Evolutionary conservation across 441 rosid species (phyloP), one percentile per base, ranked within the genome.

Genomic region (Populus hybrid): DNA sequence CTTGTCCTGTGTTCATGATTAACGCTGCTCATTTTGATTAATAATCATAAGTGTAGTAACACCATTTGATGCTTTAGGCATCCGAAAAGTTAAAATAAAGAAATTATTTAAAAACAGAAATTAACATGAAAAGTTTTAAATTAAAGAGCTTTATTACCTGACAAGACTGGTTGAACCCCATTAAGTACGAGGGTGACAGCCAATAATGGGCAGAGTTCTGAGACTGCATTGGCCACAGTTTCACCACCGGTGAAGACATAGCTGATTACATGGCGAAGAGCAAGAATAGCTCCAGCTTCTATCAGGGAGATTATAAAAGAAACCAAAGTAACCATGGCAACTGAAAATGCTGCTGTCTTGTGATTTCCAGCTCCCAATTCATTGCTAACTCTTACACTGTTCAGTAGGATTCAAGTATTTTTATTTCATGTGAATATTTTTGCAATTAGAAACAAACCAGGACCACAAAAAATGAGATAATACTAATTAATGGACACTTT

Each of bases 111-210:
- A 29, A 11, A 8, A 26, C 6, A 26, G 2, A 2, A 26, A 66
- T 10, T 64, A 20, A 20, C 10, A 11, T 24, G 36, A 0, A 40
- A 40, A 16, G 21, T 16, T 26, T 21, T 36, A 7, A 24, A 12
- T 26, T 26, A 40, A 59, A 3, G 10, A 21, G 26, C 38, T 2
- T 21, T 8, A 68, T 69, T 84, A 90, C 93, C 93, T 2, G 89
- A 88, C 45, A 90, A 70, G 24, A 90, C 93, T 0, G 90, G 93
- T 69, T 90, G 93, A 40, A 90, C 68, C 1, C 92, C 93, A 18
- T 87, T 87, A 63, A 90, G 89, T 11, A 90, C 10, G 45, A 90
- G 86, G 50, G 88, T 80, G 68, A 84, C 38, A 18, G 89, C 90
- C 74, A 90, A 71, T 29, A 75, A 74, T 0, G 93, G 92, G 75